Conservation (phyloP, 1,139 yeast genomes). For the Geotrichum aggregatum region DNA sequence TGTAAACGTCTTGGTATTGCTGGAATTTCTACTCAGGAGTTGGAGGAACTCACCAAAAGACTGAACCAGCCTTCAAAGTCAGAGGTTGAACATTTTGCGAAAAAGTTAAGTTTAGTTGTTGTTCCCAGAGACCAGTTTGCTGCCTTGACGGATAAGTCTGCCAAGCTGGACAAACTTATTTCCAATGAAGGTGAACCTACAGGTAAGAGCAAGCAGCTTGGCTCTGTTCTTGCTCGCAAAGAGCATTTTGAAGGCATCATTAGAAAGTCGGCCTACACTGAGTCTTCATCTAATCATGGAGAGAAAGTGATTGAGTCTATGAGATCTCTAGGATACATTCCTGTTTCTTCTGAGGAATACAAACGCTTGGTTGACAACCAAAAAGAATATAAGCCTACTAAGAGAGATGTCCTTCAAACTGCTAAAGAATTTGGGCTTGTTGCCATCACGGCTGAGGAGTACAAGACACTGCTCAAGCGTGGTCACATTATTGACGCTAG, state of each 20-base stretch:
- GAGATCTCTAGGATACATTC: conserved; percentile 38
- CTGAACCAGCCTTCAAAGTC: conserved; percentile 27
- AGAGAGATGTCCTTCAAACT: conserved; percentile 38
- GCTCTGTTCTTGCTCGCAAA: conserved; percentile 38
- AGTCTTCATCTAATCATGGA: conserved; percentile 27
- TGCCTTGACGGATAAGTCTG: conserved; percentile 22
- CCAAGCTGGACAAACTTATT: conserved; percentile 10
- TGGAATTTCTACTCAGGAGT: conserved; percentile 28
- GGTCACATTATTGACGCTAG: background rate
- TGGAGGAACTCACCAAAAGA: conserved; percentile 25
- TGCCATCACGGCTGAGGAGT: conserved; percentile 40
- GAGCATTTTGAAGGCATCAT: conserved; percentile 39
- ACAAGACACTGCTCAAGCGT: conserved; percentile 31
- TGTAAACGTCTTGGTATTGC: conserved; percentile 34
- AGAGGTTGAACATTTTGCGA: conserved; percentile 49
- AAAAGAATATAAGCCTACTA: conserved; percentile 38
- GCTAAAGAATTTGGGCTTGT: conserved; percentile 42
- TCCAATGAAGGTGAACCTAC: conserved; percentile 11
- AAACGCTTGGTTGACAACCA: conserved; percentile 36
- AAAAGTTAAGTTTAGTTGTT: conserved; percentile 47
- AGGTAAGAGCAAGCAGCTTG: conserved; percentile 23
- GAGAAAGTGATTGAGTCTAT: conserved; percentile 36
- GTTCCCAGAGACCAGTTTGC: conserved; percentile 47
- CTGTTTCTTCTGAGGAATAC: conserved; percentile 39
- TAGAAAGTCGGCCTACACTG: conserved; percentile 20